A percentile compares a stretch with the other conserved stretches of the same genome.
phyloP scores from a whole-genome alignment of 208 protist species.

The Herpetomonas tarakana region DNA sequence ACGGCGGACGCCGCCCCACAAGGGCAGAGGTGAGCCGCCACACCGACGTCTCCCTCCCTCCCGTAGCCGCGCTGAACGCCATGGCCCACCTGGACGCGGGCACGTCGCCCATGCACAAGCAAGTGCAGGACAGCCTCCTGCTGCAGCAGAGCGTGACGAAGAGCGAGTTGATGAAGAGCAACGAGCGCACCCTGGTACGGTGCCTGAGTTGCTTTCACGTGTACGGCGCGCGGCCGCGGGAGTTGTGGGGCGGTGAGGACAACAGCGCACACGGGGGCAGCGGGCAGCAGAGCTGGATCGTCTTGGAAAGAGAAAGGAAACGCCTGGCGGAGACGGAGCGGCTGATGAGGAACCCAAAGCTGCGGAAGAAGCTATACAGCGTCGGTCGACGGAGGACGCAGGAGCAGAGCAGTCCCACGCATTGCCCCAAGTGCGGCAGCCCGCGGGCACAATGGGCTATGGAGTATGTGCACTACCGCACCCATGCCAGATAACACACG shows the following conservation, averaged over 20 bases:
- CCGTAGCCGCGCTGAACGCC: conserved; percentile 54
- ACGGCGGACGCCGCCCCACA: conserved; percentile 32
- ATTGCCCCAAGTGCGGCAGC: conserved; percentile 66
- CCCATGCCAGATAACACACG: conserved; percentile 24
- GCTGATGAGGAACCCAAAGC: conserved; percentile 14
- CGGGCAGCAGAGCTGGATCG: conserved; percentile 51
- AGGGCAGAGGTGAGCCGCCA: conserved; percentile 41
- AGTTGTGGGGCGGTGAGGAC: conserved; percentile 54
- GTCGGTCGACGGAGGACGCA: conserved; percentile 30
- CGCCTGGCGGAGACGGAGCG: conserved; percentile 19
- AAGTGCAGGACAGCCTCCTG: conserved; percentile 36
- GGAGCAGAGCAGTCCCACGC: conserved; percentile 24
- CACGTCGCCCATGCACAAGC: conserved; percentile 26
- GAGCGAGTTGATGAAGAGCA: conserved; percentile 66
- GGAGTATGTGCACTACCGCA: conserved; percentile 83
- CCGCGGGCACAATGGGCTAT: conserved; percentile 74
- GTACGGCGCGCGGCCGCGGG: conserved; percentile 64
- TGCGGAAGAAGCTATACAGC: conserved; percentile 43
- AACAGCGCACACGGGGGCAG: not conserved
- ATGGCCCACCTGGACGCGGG: conserved; percentile 24
- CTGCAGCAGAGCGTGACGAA: conserved; percentile 57
- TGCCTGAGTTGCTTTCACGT: conserved; percentile 83
- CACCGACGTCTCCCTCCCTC: conserved; percentile 56
- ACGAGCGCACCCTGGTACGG: conserved; percentile 52
- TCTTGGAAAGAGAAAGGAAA: conserved; percentile 45